Conservation (phyloP, 768 basidiomycete species). For the Paxillus ammoniavirescens region DNA sequence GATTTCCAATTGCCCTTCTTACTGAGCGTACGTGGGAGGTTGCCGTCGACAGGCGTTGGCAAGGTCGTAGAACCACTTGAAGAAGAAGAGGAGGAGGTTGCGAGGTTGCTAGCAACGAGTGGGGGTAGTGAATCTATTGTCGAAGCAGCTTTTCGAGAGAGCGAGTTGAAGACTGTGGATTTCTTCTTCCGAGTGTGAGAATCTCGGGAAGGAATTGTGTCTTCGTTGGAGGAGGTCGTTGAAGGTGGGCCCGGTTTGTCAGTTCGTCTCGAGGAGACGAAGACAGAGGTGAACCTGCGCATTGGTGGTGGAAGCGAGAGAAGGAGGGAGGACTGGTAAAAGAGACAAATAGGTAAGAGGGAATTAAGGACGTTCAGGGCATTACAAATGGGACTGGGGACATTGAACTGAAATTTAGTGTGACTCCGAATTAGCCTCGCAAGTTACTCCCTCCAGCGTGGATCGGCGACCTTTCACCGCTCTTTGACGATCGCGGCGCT, state of each 20-base stretch:
- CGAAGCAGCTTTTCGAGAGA: slow-evolving; percentile 27
- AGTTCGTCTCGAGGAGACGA: slow-evolving; percentile 39
- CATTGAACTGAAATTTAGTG: slow-evolving; percentile 11
- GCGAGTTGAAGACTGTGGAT: slow-evolving; percentile 22
- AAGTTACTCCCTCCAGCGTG: neutral
- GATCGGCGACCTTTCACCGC: slow-evolving; percentile 3
- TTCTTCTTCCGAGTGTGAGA: slow-evolving; percentile 22
- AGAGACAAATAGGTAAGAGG: neutral
- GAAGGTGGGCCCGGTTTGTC: slow-evolving; percentile 26
- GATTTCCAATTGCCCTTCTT: slow-evolving; percentile 54
- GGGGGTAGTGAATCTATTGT: slow-evolving; percentile 16
- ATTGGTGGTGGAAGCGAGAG: slow-evolving; percentile 37
- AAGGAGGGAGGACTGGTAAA: slow-evolving; percentile 14
- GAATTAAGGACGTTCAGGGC: slow-evolving; percentile 20
- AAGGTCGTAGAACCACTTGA: slow-evolving; percentile 52
- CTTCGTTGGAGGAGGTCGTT: slow-evolving; percentile 15
- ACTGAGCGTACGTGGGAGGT: slow-evolving; percentile 31
- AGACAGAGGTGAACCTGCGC: slow-evolving; percentile 65
- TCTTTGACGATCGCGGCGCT: neutral
- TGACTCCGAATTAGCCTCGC: slow-evolving; percentile 3
- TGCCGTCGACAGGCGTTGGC: slow-evolving; percentile 62
- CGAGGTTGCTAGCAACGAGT: slow-evolving; percentile 32
- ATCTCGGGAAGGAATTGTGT: slow-evolving; percentile 4
- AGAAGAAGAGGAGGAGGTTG: slow-evolving; percentile 59
- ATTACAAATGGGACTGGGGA: slow-evolving; percentile 36